Percentiles rank a stretch among this genome's conserved stretches.
Evolutionary conservation across 768 basidiomycete genomes (phyloP).

Genomic region (Trametes cingulata): DNA sequence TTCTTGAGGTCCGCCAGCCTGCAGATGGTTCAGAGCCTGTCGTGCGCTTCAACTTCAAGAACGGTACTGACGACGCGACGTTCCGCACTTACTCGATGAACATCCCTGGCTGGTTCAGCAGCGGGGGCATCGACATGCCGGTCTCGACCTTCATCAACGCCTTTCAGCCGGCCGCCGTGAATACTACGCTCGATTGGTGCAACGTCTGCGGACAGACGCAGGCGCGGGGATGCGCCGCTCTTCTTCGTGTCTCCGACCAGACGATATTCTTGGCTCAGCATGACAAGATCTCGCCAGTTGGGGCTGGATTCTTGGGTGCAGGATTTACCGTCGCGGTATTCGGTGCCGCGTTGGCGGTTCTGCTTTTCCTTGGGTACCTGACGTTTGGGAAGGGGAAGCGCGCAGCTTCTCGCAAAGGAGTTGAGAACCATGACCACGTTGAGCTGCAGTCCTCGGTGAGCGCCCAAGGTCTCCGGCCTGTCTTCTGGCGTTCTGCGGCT

Average conservation of each 20-base stretch:
- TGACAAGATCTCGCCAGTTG: slow-evolving; percentile 49
- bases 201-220: slow-evolving; percentile 54
- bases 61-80: slow-evolving; percentile 50
- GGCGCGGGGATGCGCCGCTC: slow-evolving; percentile 56
- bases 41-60: slow-evolving; percentile 69
- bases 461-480: background rate
- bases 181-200: slow-evolving; percentile 61
- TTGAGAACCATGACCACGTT: background rate
- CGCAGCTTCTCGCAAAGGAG: background rate
- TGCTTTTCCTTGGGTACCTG: slow-evolving; percentile 19
- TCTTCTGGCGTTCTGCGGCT: background rate
- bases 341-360: slow-evolving; percentile 10
- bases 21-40: slow-evolving; percentile 47
- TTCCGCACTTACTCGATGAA: slow-evolving; percentile 47
- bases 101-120: slow-evolving; percentile 40
- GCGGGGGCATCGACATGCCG: slow-evolving; percentile 49
- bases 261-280: slow-evolving; percentile 27
- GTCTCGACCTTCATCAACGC: slow-evolving; percentile 51
- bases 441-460: slow-evolving; percentile 13
- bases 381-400: slow-evolving; percentile 5
- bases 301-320: slow-evolving; percentile 70
- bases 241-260: slow-evolving; percentile 36
- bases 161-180: slow-evolving; percentile 48
- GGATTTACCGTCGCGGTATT: slow-evolving; percentile 34
- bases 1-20: slow-evolving; percentile 59